Base-by-base conservation (phyloP, 306 rosid genomes). In the Prunus davidiana region DNA sequence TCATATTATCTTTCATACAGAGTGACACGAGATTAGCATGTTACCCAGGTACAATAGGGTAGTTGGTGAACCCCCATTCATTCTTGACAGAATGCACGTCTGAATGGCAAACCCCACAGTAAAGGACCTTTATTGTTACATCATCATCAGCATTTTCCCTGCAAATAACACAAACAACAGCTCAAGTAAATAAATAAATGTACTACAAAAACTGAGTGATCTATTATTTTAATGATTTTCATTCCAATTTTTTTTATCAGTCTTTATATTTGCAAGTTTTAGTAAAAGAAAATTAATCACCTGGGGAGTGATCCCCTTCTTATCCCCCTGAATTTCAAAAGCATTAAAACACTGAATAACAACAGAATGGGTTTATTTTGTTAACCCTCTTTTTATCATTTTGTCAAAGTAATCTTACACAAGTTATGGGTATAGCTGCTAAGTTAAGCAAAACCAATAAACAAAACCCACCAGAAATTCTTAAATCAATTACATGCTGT, bases 41-140 rank as follows among this genome's bases (percentile, higher is more conserved):
- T 25, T 83, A 93, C 98, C 98, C 98, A 2, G 98, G 98, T 82
- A 94, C 97, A 62, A 94, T 41, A 25, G 98, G 98, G 79, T 85
- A 94, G 47, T 71, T 76, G 2, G 97, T 90, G 84, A 83, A 57
- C n/a, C 96, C 96, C 98, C 97, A 91, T 0, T 94, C 98, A 28
- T 94, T 94, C 84, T 86, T 91, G 20, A 67, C 24, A 58, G 62
- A 65, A 73, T 94, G 98, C 12, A 94, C 86, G 84, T 94, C 98
- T 54, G 97, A 91, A 79, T 94, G 98, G 76, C 98, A 94, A 88
- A 94, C 89, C 20, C 98, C 98, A 55, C 97, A 94, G 58, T 50
- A 94, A 0, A 91, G 90, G 69, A 94, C 80, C 73, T 91, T 86
- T 60, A 94, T 5, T 15, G 89, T 79, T 28, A 94, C 97, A 70